These are phyloP conservation scores for Zychaea mexicana DNA, from an alignment of 371 early-diverging fungal genomes.

Conservation along the genomic window DNA sequence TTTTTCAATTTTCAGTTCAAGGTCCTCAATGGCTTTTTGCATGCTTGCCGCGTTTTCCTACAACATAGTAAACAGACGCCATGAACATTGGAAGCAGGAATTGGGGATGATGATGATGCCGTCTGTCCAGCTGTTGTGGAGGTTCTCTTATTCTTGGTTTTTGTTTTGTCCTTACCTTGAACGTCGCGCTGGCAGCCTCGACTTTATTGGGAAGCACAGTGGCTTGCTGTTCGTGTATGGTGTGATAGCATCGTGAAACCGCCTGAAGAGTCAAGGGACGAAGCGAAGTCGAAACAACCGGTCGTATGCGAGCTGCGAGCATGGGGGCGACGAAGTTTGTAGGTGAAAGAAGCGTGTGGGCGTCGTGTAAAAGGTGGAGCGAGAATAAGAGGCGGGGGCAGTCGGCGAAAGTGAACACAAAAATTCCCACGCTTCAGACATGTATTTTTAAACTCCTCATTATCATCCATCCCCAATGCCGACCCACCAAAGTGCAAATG, in stretches of 20 bases:
- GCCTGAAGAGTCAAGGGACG: background rate
- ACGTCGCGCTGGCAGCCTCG: slow-evolving; percentile 79
- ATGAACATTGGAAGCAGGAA: too few species aligned
- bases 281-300: background rate
- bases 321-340: background rate
- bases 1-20: slow-evolving; percentile 71
- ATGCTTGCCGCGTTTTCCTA: slow-evolving; percentile 88
- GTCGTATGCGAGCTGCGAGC: slow-evolving; percentile 1
- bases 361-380: background rate
- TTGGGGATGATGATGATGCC: too few species aligned
- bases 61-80: too few species aligned
- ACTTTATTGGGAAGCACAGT: slow-evolving; percentile 53
- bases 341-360: background rate
- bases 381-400: background rate
- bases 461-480: too few species aligned
- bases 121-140: too few species aligned
- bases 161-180: slow-evolving; percentile 63
- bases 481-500: background rate
- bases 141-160: too few species aligned
- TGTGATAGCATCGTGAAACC: slow-evolving; percentile 27
- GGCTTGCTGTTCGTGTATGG: slow-evolving; percentile 42
- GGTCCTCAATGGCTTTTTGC: slow-evolving; percentile 75
- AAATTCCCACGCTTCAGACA: slow-evolving; percentile 1
- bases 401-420: background rate
- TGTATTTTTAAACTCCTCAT: too few species aligned